A percentile compares a stretch with the other conserved stretches of the same genome.
Evolutionary conservation across 805 yeast species (phyloP).

Genomic region (Zygoascus bituminiphila): DNA sequence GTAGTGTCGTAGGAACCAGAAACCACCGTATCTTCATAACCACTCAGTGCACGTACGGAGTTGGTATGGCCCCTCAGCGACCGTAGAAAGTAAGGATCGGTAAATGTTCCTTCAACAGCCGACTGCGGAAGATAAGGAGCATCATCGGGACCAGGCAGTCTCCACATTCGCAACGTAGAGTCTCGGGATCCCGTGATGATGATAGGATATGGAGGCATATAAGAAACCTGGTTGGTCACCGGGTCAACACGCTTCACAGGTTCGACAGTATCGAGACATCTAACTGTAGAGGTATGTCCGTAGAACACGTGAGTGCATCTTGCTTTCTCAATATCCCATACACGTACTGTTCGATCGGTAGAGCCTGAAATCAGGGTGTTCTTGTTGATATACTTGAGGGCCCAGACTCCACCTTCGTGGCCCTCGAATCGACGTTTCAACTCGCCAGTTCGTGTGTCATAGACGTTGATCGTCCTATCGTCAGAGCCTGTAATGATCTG

Average conservation of each 20-base stretch:
- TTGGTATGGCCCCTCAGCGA: slow-evolving; percentile 68
- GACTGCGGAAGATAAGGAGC: slow-evolving; percentile 18
- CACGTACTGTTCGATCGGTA: slow-evolving; percentile 86
- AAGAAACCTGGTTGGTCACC: slow-evolving; percentile 47
- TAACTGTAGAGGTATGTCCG: slow-evolving; percentile 88
- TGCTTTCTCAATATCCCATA: slow-evolving; percentile 84
- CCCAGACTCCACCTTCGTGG: slow-evolving; percentile 99
- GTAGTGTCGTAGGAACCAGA: slow-evolving; percentile 89
- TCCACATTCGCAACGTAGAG: slow-evolving; percentile 76
- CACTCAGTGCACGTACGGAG: slow-evolving; percentile 81
- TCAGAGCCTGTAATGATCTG: slow-evolving; percentile 90
- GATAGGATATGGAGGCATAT: slow-evolving; percentile 54
- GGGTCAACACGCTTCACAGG: slow-evolving; percentile 51
- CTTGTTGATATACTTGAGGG: slow-evolving; percentile 71
- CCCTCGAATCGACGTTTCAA: slow-evolving; percentile 59
- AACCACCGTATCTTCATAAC: slow-evolving; percentile 72
- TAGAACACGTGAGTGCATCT: slow-evolving; percentile 83
- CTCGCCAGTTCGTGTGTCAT: slow-evolving; percentile 66
- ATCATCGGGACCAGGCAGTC: slow-evolving; percentile 46
- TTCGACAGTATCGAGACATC: slow-evolving; percentile 78
- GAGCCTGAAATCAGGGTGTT: slow-evolving; percentile 82
- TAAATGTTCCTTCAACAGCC: slow-evolving; percentile 27
- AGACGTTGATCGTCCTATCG: slow-evolving; percentile 72
- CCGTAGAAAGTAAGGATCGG: slow-evolving; percentile 58
- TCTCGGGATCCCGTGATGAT: slow-evolving; percentile 88